Conservation (phyloP, 2,329 filamentous ascomycete genomes). For the Xylariales sp. region DNA sequence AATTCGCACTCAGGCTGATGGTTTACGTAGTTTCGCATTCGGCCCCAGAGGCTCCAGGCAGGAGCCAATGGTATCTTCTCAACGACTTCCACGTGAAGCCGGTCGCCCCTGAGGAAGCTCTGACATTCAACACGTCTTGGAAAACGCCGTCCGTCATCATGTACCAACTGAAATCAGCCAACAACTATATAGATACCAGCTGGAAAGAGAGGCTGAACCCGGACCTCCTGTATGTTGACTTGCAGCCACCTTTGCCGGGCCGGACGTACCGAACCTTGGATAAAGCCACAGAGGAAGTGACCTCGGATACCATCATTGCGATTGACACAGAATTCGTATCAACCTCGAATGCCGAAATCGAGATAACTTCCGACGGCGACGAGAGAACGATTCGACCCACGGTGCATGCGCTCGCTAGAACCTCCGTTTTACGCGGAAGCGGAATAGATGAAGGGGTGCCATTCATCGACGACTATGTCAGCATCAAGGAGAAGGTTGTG, state of each 20-base stretch:
- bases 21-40: constrained; percentile 56
- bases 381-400: constrained; percentile 88
- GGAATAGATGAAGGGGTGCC: constrained; percentile 75
- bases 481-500: constrained; percentile 83
- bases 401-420: constrained; percentile 85
- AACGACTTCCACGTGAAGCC: constrained; percentile 92
- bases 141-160: constrained; percentile 85
- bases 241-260: constrained; percentile 39
- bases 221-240: constrained; percentile 73
- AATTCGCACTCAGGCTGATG: constrained; percentile 18
- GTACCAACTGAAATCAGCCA: constrained; percentile 77
- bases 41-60: constrained; percentile 50
- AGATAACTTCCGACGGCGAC: constrained; percentile 91
- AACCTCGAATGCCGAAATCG: constrained; percentile 87
- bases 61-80: constrained; percentile 88
- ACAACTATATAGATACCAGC: constrained; percentile 75
- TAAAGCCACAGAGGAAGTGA: constrained; percentile 58
- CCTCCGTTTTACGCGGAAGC: constrained; percentile 79
- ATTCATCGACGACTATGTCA: constrained; percentile 97
- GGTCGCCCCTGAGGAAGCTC: constrained; percentile 74
- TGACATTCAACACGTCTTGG: constrained; percentile 87
- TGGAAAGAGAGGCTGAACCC: constrained; percentile 87
- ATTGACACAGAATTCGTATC: constrained; percentile 96
- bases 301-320: constrained; percentile 71
- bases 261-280: constrained; percentile 59